Evolutionary conservation across 106 monocot species (phyloP).

Genomic region (Platanthera zijinensis): DNA sequence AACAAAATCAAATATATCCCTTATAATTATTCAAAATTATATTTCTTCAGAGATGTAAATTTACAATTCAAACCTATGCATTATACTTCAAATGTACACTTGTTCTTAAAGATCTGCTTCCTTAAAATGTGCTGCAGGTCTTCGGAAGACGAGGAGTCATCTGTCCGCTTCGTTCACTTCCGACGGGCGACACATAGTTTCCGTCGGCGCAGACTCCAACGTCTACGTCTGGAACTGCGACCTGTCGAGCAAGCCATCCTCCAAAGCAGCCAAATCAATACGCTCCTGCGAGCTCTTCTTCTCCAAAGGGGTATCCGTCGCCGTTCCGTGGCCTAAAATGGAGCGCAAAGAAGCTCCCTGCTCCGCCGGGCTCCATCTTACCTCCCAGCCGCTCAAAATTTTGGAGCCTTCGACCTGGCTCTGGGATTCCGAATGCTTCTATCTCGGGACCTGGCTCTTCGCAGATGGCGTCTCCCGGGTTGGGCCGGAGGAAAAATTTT

Average conservation of each 20-base stretch:
- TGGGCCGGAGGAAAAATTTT: constrained; percentile 80
- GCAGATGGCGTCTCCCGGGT: constrained; percentile 24
- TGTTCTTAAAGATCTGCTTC: neutral
- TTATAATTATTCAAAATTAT: too few species aligned
- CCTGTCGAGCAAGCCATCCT: constrained; percentile 5
- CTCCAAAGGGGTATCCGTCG: constrained; percentile 50
- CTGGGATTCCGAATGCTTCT: constrained; percentile 39
- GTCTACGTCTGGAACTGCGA: constrained; percentile 72
- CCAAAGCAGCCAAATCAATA: constrained; percentile 28
- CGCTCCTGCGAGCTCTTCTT: constrained; percentile 58
- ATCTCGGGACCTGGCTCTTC: constrained; percentile 45
- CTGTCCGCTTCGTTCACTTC: constrained; percentile 64
- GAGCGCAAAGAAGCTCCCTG: neutral
- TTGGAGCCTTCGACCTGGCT: constrained; percentile 25
- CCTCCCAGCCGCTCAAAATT: constrained; percentile 16
- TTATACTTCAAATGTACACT: neutral
- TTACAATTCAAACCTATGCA: neutral
- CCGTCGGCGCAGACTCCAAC: constrained; percentile 53
- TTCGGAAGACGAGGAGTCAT: constrained; percentile 46
- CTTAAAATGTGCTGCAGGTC: constrained; percentile 27
- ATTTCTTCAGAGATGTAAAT: too few species aligned
- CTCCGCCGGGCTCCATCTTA: neutral
- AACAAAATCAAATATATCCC: too few species aligned
- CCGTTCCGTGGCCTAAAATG: constrained; percentile 53
- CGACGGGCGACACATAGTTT: constrained; percentile 72